Percentiles rank a stretch among this genome's conserved stretches.
These are phyloP conservation scores for Penicillium turbatum DNA, from an alignment of 495 filamentous ascomycete species.

Conservation along the genomic window DNA sequence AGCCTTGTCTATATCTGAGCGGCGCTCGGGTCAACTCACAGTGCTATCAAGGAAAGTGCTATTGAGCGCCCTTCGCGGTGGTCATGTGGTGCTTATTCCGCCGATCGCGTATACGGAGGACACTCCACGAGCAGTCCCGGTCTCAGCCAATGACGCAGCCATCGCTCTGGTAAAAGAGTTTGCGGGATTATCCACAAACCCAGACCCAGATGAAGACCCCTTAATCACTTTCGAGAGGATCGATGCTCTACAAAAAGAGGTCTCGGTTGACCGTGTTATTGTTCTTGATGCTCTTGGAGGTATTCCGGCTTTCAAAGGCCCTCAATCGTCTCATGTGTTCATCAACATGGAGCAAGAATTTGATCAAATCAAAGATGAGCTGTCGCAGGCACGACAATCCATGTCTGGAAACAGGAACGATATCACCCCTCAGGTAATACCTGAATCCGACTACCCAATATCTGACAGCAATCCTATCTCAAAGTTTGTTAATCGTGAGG, in stretches of 20 bases:
- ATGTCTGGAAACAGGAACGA: conserved; percentile 7
- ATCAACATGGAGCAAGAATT: conserved; percentile 95
- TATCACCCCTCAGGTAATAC: neutral
- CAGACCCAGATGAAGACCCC: conserved; percentile 47
- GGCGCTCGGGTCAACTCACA: conserved; percentile 27
- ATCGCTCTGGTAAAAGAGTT: conserved; percentile 70
- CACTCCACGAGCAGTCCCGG: conserved; percentile 48
- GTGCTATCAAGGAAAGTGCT: conserved; percentile 58
- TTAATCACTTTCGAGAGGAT: conserved; percentile 41
- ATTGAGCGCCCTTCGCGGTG: conserved; percentile 63
- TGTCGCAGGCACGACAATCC: conserved; percentile 35
- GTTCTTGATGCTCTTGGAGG: conserved; percentile 85
- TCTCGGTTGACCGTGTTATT: conserved; percentile 79
- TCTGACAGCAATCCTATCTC: conserved; percentile 45
- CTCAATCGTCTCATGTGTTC: conserved; percentile 75
- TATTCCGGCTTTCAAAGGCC: conserved; percentile 65
- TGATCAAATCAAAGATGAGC: conserved; percentile 56
- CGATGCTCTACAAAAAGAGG: conserved; percentile 45
- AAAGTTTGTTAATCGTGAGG: conserved; percentile 39
- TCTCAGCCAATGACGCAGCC: conserved; percentile 63
- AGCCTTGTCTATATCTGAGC: conserved; percentile 46
- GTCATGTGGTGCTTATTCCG: conserved; percentile 74
- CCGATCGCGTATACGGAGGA: conserved; percentile 63
- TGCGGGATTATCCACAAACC: conserved; percentile 47
- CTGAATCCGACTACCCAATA: conserved; percentile 18